Evolutionary conservation across 2,329 filamentous ascomycete genomes (phyloP), one percentile per base, ranked within the genome.

Genomic region (Claviceps capensis): DNA sequence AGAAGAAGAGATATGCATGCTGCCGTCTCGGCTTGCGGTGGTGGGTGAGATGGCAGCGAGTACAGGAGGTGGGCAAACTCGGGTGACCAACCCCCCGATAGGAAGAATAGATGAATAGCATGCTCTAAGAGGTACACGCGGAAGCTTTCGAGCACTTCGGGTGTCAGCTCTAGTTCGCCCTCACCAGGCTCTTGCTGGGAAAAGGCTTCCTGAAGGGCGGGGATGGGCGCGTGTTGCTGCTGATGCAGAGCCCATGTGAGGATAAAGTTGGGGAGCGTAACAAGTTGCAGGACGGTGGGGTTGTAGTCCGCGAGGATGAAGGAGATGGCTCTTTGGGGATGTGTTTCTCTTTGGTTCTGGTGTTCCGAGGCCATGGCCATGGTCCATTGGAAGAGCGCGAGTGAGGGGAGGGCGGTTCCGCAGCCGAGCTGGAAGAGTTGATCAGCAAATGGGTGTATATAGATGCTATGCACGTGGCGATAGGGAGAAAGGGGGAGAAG

Each of bases 291-390:
- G 13, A 93, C 87, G 3, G 82, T 78, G 40, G 81, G 80, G 62
- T 93, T 93, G 69, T 90, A 93, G 68, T 93, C 87, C 49, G 85
- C 82, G 23, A 91, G 69, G 17, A 81, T 78, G 57, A 91, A 76
- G 51, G 77, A 74, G 30, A 86, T 73, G 30, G 85, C 65, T 26
- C 54, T 56, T 8, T 43, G 47, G 3, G 47, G 1, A 8, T 30
- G 7, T 30, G 26, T 8, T 30, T 7, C 26, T 30, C 26, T 46
- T 14, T 23, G 42, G 4, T 13, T 11, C 2, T 13, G 26, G 44
- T 26, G 48, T 16, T 63, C 67, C 46, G 22, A 23, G 13, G 68
- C 65, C 58, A 69, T 61, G 16, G 71, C 69, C 58, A 69, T 61
- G 16, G 71, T 69, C 72, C 74, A 85, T 60, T 85, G 81, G 60